Evolutionary conservation across 169 alveolate genomes (phyloP).

Genomic region (Eimeria acervulina): DNA sequence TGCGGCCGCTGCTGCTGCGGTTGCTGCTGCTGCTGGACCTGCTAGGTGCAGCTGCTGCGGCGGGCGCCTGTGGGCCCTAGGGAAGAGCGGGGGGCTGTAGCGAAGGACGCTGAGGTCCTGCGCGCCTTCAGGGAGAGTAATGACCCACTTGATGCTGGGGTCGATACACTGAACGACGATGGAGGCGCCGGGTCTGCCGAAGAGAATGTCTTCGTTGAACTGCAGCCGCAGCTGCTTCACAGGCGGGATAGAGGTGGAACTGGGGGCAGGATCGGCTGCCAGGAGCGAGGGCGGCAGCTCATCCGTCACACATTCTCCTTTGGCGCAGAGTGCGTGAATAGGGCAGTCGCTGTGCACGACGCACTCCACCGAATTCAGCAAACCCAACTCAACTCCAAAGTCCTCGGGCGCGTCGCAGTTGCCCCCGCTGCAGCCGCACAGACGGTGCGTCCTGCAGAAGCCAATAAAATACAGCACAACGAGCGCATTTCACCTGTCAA

Average conservation of each 20-base stretch:
- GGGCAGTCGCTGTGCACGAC: constrained; percentile 80
- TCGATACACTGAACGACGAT: constrained; percentile 48
- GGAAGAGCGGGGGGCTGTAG: constrained; percentile 7
- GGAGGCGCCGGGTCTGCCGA: constrained; percentile 68
- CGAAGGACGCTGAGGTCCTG: constrained; percentile 30
- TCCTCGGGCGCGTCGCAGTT: constrained; percentile 87
- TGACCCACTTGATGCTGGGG: constrained; percentile 64
- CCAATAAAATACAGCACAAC: background rate
- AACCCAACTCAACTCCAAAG: constrained; percentile 88
- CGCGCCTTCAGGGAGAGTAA: constrained; percentile 76
- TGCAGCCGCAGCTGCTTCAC: constrained; percentile 81
- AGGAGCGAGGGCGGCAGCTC: constrained; percentile 84
- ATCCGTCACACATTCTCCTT: constrained; percentile 86
- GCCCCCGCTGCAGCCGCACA: constrained; percentile 89
- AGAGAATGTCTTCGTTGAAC: constrained; percentile 85
- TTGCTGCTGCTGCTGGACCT: constrained; percentile 54
- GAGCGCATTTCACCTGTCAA: too few relatives aligned
- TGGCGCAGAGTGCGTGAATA: constrained; percentile 69
- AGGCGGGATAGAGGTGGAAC: constrained; percentile 85
- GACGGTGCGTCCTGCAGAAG: constrained; percentile 84
- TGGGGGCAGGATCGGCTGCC: constrained; percentile 83
- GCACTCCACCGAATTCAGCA: constrained; percentile 80
- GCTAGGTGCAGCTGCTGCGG: background rate
- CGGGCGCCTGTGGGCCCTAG: background rate
- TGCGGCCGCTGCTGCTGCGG: constrained; percentile 26